Conservation (phyloP, 2,329 filamentous ascomycete species). For the Juglanconis juglandina region DNA sequence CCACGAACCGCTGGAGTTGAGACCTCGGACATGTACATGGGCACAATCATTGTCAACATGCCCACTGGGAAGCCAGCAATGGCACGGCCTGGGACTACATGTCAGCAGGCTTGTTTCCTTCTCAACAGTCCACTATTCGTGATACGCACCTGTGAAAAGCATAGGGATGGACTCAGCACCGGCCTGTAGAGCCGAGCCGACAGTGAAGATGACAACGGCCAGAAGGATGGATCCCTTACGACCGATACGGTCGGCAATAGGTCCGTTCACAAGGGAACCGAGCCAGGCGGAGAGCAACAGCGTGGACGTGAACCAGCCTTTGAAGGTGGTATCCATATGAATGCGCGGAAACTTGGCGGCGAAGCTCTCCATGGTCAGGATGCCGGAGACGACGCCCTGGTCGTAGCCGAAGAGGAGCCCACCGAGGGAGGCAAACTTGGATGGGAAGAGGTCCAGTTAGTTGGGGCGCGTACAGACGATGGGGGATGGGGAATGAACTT, state of each 20-base stretch:
- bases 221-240: slow-evolving; percentile 34
- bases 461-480: neutral
- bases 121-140: neutral
- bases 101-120: neutral
- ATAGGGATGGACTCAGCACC: slow-evolving; percentile 35
- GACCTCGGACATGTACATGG: slow-evolving; percentile 25
- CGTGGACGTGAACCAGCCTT: slow-evolving; percentile 52
- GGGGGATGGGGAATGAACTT: slow-evolving; percentile 10
- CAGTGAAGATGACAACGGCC: slow-evolving; percentile 33
- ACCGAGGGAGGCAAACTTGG: slow-evolving; percentile 32
- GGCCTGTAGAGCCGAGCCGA: slow-evolving; percentile 44
- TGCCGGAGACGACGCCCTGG: slow-evolving; percentile 46
- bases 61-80: slow-evolving; percentile 44
- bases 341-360: slow-evolving; percentile 29
- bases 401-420: slow-evolving; percentile 49
- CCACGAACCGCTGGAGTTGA: slow-evolving; percentile 23
- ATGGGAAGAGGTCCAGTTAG: neutral
- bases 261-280: slow-evolving; percentile 43
- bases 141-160: slow-evolving; percentile 8
- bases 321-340: slow-evolving; percentile 41
- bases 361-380: slow-evolving; percentile 45
- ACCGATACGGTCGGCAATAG: slow-evolving; percentile 33
- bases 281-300: slow-evolving; percentile 46
- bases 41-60: slow-evolving; percentile 33
- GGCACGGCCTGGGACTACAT: slow-evolving; percentile 40